Base-by-base conservation (phyloP, 108 stramenopile genomes). In the Cyclostephanos invisitatus region DNA sequence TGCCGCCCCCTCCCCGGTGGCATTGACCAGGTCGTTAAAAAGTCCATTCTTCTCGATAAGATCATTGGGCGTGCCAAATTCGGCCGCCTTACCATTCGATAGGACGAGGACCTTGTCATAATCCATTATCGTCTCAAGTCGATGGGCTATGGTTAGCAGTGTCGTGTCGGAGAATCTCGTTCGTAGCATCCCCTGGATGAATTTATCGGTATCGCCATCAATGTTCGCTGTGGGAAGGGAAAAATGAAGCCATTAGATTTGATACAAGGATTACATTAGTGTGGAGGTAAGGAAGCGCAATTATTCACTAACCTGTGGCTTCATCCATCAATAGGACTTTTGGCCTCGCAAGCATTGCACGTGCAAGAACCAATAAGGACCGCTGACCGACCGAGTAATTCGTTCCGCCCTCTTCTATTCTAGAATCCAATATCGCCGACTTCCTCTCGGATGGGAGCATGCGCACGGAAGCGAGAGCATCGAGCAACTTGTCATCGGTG, bases 81-180 rank as follows among this genome's bases (percentile, higher is more conserved):
- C 96, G 17, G 85, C 93, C 5, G 94, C 94, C 18, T 61, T 65
- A 6, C 98, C 98, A 36, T 88, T 74, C 20, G 86, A 87, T 91
- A 98, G 89, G 2, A 97, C 96, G 35, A 98, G 62, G 22, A 94
- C 80, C 18, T 83, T 76, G 64, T 98, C 96, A 66, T 94, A 97
- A 75, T 98, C 98, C 90, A 98, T 93, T 58, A 98, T 96, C 7
- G 98, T 98, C 49, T 94, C 83, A 8, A 94, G 72, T 15, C 97
- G 83, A 65, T 98, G 98, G 9, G 98, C 96, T 49, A 98, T 88
- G 11, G 96, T 96, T 2, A 98, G 64, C 46, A 97, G 69, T 2
- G 98, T 98, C n/a, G 89, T 93, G 9, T 80, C 81, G 22, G 72
- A 60, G 71, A 97, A 97, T 7, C 85, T 68, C 44, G 89, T 87